These are phyloP conservation scores for Coleophoma crateriformis DNA, from an alignment of 2,329 filamentous ascomycete species.

Conservation along the genomic window DNA sequence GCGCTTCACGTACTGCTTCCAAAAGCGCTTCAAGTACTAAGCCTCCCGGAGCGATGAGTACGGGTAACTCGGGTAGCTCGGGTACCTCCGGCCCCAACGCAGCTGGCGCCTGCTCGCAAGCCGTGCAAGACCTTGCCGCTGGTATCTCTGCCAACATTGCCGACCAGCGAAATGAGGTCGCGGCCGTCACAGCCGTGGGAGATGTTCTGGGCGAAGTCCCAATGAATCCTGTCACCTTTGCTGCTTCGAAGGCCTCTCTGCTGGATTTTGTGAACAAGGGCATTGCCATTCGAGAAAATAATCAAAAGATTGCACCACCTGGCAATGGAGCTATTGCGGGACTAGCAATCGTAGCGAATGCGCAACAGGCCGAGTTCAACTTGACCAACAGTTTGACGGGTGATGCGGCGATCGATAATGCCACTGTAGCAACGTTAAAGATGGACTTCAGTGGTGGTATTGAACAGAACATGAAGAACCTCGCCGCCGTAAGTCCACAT, in stretches of 20 bases:
- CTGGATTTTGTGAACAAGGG: slow-evolving; percentile 15
- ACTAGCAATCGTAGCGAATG: slow-evolving; percentile 14
- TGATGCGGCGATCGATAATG: slow-evolving; percentile 3
- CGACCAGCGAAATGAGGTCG: slow-evolving; percentile 14
- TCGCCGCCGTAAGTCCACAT: slow-evolving; percentile 11
- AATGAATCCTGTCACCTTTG: slow-evolving; percentile 9
- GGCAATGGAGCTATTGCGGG: slow-evolving; percentile 14
- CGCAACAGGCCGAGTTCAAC: slow-evolving; percentile 14
- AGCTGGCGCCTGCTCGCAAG: slow-evolving; percentile 6
- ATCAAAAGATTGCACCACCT: slow-evolving; percentile 16
- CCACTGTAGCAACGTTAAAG: slow-evolving; percentile 11
- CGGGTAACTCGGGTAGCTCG: no score
- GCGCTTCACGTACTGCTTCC: not conserved
- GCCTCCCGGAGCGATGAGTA: not conserved
- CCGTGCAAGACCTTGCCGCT: slow-evolving; percentile 11
- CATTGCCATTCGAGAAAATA: slow-evolving; percentile 15
- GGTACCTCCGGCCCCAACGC: not conserved
- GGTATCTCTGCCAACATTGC: slow-evolving; percentile 17
- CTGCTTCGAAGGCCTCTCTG: slow-evolving; percentile 8
- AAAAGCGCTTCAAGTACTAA: not conserved
- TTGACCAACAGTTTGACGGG: slow-evolving; percentile 10
- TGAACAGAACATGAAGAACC: slow-evolving; percentile 15
- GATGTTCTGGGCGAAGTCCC: slow-evolving; percentile 10
- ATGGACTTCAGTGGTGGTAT: slow-evolving; percentile 16
- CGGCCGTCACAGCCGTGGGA: slow-evolving; percentile 10